Conservation (phyloP, 108 stramenopile species). For the Nannochloropsis granulata region DNA sequence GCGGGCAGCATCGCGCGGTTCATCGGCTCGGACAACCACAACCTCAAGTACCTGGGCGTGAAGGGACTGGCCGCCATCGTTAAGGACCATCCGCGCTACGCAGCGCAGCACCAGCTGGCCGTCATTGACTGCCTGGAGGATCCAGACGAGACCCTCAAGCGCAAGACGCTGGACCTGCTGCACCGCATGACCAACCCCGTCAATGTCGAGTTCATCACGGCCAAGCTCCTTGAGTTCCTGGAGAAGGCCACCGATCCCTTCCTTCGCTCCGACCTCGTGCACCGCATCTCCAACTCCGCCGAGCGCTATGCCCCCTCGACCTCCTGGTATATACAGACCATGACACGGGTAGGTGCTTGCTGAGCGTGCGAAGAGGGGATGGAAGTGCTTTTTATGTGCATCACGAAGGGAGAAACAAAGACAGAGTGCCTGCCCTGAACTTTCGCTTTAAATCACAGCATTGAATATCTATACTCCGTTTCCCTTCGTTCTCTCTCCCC, state of each 20-base stretch:
- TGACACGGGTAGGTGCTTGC: constrained; percentile 29
- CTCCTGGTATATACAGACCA: constrained; percentile 68
- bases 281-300: constrained; percentile 75
- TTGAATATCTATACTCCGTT: background rate
- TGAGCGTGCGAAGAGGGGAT: background rate
- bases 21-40: constrained; percentile 68
- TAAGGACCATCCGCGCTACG: constrained; percentile 84
- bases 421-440: too few species aligned
- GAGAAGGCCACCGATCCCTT: constrained; percentile 68
- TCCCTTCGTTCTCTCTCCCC: background rate
- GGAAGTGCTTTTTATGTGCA: too few species aligned
- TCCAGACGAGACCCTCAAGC: constrained; percentile 90
- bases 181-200: constrained; percentile 96
- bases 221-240: constrained; percentile 72
- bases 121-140: constrained; percentile 99
- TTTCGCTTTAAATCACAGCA: too few species aligned
- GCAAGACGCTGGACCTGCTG: constrained; percentile 88
- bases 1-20: constrained; percentile 80
- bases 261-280: constrained; percentile 52
- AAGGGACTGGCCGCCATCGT: constrained; percentile 91
- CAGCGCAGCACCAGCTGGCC: constrained; percentile 88
- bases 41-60: constrained; percentile 90
- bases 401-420: too few species aligned
- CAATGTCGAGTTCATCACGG: constrained; percentile 92
- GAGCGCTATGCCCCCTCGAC: constrained; percentile 94